Evolutionary conservation across 2,329 filamentous ascomycete genomes (phyloP), one percentile per base, ranked within the genome.

Genomic region (Verticillium alfalfae): DNA sequence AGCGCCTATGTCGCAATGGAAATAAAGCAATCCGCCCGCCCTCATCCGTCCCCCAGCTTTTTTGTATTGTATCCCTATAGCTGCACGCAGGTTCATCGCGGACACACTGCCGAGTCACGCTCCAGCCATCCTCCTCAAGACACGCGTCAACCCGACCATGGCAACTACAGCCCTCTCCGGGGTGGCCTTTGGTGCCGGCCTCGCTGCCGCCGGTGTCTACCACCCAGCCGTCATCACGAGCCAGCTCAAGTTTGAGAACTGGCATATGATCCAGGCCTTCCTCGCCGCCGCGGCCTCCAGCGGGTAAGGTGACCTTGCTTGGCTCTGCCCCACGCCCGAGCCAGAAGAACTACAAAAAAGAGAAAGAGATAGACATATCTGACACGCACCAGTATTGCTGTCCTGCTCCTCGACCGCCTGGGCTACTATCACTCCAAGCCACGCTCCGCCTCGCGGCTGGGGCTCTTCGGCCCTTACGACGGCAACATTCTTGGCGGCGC

Each of bases 221-320:
- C 76, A 82, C 41, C 87, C 88, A 0, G 75, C 80, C 0, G 78
- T 88, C 56, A 87, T 91, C 66, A 72, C 85, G 61, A 74, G 78
- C 9, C 88, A 90, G 74, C 81, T 90, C 74, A 79, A 76, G 31
- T 75, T 89, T 56, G 73, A 80, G 57, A 81, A 88, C 69, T 89
- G 83, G 72, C 85, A 87, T 70, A 90, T 90, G 87, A 70, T 88
- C 36, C 82, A 88, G 71, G 79, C 81, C 10, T 90, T 90, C 67
- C 72, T 90, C 4, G 79, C 83, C 1, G 88, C 87, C 3, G 84
- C 84, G 10, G 86, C 84, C 34, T 80, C 78, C 66, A 88, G 84
- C 73, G 82, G 83, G 84, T 88, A 78, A 71, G 85, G 75, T 54
- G 22, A 10, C 10, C 45, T 52, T 10, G 10, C 39, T 15, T n/a